phyloP scores from a whole-genome alignment of 495 filamentous ascomycete species.

The Astrothelium macrocarpum region DNA sequence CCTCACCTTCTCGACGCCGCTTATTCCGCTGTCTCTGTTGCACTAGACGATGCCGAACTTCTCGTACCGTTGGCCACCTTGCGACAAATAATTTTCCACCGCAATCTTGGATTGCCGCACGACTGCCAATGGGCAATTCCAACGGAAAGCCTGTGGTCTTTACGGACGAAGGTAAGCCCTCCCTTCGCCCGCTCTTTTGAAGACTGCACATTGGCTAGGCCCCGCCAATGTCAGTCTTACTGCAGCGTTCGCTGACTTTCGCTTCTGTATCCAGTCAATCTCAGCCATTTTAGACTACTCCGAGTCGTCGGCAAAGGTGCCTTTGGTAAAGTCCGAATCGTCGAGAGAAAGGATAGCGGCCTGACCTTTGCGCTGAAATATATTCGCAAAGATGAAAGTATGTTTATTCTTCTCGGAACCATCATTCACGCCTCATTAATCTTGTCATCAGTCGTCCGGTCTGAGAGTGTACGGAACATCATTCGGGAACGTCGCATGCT shows the following conservation, averaged over 20 bases:
- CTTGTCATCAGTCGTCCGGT: constrained; percentile 67
- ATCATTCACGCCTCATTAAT: constrained; percentile 16
- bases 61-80: background rate
- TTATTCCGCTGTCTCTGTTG: background rate
- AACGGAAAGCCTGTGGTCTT: constrained; percentile 88
- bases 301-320: constrained; percentile 95
- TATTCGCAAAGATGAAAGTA: constrained; percentile 97
- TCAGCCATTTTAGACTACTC: constrained; percentile 92
- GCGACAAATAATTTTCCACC: background rate
- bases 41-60: background rate
- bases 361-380: constrained; percentile 95
- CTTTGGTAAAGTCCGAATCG: constrained; percentile 96
- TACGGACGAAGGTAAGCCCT: constrained; percentile 77
- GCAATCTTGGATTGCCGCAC: background rate
- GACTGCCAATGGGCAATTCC: constrained; percentile 72
- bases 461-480: constrained; percentile 95
- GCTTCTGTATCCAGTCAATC: constrained; percentile 57
- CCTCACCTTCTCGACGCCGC: background rate
- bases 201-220: background rate
- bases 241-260: constrained; percentile 3
- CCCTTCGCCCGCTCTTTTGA: background rate
- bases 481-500: constrained; percentile 96
- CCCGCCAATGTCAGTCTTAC: background rate
- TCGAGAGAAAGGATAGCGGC: constrained; percentile 91
- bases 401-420: constrained; percentile 21